Conservation (phyloP, 371 early-diverging fungal species). For the Rhizomucor miehei region DNA sequence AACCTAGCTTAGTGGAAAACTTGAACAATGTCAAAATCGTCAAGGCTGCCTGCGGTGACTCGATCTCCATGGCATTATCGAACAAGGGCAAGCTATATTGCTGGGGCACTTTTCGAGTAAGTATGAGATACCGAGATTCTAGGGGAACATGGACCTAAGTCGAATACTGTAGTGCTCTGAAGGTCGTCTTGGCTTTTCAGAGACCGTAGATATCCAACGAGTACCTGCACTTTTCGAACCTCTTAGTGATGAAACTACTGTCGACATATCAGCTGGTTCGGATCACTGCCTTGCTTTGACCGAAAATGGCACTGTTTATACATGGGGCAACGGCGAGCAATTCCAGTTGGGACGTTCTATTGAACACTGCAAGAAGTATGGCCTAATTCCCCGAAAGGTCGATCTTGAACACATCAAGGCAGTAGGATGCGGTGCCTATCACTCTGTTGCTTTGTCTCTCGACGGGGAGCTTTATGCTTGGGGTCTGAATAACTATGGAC, state of each 20-base stretch:
- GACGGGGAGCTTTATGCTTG: constrained; percentile 74
- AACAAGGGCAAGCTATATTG: constrained; percentile 83
- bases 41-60: constrained; percentile 92
- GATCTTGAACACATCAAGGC: constrained; percentile 53
- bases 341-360: constrained; percentile 86
- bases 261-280: constrained; percentile 82
- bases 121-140: neutral
- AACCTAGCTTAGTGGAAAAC: constrained; percentile 59
- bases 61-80: constrained; percentile 87
- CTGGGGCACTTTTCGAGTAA: constrained; percentile 89
- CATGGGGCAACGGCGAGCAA: constrained; percentile 95
- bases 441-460: constrained; percentile 72
- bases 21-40: constrained; percentile 74
- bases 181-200: constrained; percentile 71
- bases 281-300: constrained; percentile 91
- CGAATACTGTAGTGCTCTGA: constrained; percentile 31
- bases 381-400: constrained; percentile 50
- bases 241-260: constrained; percentile 47
- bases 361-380: constrained; percentile 61
- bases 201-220: constrained; percentile 60
- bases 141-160: neutral
- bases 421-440: constrained; percentile 85
- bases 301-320: constrained; percentile 73
- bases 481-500: constrained; percentile 96
- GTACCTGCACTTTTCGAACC: constrained; percentile 56